Conservation (phyloP, 345 rosid species). For the Eucalyptus sideroxylon region DNA sequence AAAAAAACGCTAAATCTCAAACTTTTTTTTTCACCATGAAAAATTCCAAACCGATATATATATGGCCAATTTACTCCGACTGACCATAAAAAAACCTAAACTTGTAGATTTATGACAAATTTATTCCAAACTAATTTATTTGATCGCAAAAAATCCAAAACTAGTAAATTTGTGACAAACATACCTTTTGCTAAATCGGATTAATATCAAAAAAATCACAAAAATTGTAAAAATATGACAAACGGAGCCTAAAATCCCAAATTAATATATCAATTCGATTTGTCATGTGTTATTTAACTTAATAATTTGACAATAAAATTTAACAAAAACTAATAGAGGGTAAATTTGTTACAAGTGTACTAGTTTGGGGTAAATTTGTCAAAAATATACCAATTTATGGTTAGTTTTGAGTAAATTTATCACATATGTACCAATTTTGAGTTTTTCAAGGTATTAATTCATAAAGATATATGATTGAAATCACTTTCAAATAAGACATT, state of each 20-base stretch:
- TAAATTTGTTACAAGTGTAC: rapidly evolving
- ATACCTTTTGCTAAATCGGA: rapidly evolving
- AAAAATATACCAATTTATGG: rapidly evolving
- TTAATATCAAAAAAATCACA: no score
- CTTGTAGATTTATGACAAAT: rapidly evolving
- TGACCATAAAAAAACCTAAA: no score
- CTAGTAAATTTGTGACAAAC: rapidly evolving
- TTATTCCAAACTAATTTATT: no score
- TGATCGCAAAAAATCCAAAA: rapidly evolving
- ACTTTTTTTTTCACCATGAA: rapidly evolving
- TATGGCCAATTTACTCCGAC: rapidly evolving
- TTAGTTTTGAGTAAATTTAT: no score
- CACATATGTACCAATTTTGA: rapidly evolving
- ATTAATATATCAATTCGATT: no score
- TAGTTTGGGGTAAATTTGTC: rapidly evolving
- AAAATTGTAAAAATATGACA: rapidly evolving
- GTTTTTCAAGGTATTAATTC: rapidly evolving
- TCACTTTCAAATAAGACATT: no score
- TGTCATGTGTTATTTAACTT: no score
- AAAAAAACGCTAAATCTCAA: no score
- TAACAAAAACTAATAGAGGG: rapidly evolving
- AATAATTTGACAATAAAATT: no score
- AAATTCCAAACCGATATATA: rapidly evolving
- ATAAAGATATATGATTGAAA: rapidly evolving
- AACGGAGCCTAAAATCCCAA: rapidly evolving